Evolutionary conservation across 2,329 filamentous ascomycete species (phyloP).

Genomic region (Fusarium sp.): DNA sequence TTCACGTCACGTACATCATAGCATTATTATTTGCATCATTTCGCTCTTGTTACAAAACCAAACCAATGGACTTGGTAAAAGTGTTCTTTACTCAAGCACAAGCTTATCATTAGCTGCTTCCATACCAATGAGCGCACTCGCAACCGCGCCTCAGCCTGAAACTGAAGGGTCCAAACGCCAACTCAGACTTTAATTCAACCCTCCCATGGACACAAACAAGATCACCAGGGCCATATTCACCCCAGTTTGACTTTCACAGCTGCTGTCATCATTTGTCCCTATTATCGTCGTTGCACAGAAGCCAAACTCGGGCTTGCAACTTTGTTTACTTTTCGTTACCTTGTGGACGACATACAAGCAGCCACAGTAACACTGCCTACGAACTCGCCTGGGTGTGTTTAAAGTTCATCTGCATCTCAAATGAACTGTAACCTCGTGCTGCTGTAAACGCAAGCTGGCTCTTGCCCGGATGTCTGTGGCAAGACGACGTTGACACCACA

Average conservation of each 20-base stretch:
- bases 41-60: neutral
- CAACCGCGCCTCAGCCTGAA: constrained; percentile 27
- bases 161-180: constrained; percentile 31
- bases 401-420: constrained; percentile 14
- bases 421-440: constrained; percentile 7
- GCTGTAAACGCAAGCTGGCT: constrained; percentile 9
- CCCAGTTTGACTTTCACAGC: neutral
- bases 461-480: constrained; percentile 1
- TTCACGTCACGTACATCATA: neutral
- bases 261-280: neutral
- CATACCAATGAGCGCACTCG: neutral
- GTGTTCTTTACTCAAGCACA: neutral
- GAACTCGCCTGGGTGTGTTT: neutral
- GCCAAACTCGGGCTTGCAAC: neutral
- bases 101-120: neutral
- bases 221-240: constrained; percentile 7
- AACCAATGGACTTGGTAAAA: neutral
- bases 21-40: neutral
- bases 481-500: constrained; percentile 3
- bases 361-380: constrained; percentile 26
- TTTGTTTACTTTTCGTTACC: constrained; percentile 13
- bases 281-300: neutral
- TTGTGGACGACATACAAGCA: neutral
- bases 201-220: neutral
- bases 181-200: constrained; percentile 18